Conservation (phyloP, 148 eudicot species). For the Talinum fruticosum region DNA sequence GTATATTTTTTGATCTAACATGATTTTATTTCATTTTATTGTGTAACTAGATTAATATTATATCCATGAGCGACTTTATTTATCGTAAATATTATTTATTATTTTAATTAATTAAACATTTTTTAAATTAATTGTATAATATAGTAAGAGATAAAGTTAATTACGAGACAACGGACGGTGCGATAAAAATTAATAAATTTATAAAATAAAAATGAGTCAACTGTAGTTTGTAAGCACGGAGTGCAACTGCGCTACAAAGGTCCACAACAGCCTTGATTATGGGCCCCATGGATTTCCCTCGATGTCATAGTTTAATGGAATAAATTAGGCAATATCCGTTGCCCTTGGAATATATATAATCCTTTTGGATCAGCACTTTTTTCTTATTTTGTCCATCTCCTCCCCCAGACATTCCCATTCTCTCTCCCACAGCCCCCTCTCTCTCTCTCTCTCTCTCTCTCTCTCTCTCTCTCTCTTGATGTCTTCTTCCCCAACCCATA, state of each 20-base stretch:
- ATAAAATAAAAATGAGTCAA: neutral
- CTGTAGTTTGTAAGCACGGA: neutral
- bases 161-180: no score
- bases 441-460: neutral
- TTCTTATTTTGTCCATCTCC: neutral
- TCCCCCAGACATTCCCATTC: neutral
- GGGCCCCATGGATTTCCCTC: neutral
- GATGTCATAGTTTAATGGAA: neutral
- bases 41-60: no score
- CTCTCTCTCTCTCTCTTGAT: neutral
- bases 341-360: neutral
- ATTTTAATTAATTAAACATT: no score
- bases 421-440: neutral
- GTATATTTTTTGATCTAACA: no score
- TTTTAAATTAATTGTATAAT: no score
- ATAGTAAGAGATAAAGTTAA: no score
- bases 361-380: neutral
- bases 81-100: no score
- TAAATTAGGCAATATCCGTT: neutral
- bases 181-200: no score
- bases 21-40: no score
- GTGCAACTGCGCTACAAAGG: neutral
- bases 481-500: conserved; percentile 9
- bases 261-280: neutral
- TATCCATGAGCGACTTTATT: no score